Percentiles rank a stretch among this genome's conserved stretches.
phyloP scores from a whole-genome alignment of 169 alveolate genomes.

The Babesia ovata region DNA sequence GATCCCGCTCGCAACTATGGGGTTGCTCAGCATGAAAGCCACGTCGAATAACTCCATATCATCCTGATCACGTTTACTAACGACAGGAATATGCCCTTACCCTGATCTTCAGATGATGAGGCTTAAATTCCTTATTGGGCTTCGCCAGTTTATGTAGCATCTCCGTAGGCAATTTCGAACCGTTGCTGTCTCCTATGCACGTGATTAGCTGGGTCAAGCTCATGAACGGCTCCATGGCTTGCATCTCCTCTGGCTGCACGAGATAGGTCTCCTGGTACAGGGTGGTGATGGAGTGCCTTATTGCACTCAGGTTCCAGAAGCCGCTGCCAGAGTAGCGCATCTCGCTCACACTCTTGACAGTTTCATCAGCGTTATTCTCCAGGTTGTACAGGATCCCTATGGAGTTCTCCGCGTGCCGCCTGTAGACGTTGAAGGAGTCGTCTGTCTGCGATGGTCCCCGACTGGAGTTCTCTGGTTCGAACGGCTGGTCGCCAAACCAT shows the following conservation, averaged over 20 bases:
- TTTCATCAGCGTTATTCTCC: constrained; percentile 34
- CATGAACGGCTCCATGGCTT: constrained; percentile 44
- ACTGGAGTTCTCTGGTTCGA: neutral
- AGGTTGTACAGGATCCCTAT: constrained; percentile 30
- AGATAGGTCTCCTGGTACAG: constrained; percentile 53
- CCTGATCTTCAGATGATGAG: constrained; percentile 22
- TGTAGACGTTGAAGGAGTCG: constrained; percentile 3
- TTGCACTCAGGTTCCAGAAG: constrained; percentile 34
- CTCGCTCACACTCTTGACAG: constrained; percentile 30
- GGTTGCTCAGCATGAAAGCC: constrained; percentile 57
- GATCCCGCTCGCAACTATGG: constrained; percentile 32
- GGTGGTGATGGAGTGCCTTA: constrained; percentile 57
- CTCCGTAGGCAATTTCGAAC: constrained; percentile 49
- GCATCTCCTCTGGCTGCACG: constrained; percentile 31
- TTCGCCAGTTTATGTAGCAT: constrained; percentile 20
- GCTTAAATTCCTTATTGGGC: constrained; percentile 12
- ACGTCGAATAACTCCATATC: constrained; percentile 64
- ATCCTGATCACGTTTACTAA: constrained; percentile 1
- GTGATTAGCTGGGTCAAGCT: constrained; percentile 39
- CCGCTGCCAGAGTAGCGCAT: constrained; percentile 36
- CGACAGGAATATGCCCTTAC: neutral
- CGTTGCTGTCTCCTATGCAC: constrained; percentile 18
- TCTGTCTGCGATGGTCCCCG: neutral
- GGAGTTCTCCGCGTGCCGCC: constrained; percentile 17
- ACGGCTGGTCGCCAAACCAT: constrained; percentile 4